phyloP scores from a whole-genome alignment of 768 basidiomycete genomes.

The Amanita subjunquillea region DNA sequence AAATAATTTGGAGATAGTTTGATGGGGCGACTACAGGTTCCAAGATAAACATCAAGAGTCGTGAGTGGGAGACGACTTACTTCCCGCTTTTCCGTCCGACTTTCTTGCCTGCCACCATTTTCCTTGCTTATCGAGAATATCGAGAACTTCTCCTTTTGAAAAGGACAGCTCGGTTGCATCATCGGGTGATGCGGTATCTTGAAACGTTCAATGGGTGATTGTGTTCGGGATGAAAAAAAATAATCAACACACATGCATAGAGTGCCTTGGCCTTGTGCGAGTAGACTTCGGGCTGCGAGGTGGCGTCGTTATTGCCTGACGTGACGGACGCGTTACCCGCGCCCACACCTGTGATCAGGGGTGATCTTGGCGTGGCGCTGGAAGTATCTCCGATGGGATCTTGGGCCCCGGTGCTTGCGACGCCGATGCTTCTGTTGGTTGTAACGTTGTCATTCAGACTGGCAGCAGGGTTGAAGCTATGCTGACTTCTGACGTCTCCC shows the following conservation, averaged over 20 bases:
- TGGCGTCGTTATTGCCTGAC: conserved; percentile 16
- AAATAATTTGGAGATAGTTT: conserved; percentile 77
- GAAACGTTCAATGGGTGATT: conserved; percentile 13
- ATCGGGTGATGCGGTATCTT: conserved; percentile 88
- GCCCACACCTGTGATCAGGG: conserved; percentile 59
- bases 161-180: conserved; percentile 97
- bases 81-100: conserved; percentile 65
- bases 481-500: conserved; percentile 37
- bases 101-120: conserved; percentile 92
- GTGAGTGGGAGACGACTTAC: conserved; percentile 35
- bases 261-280: conserved; percentile 79
- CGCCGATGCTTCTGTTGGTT: conserved; percentile 25
- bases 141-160: conserved; percentile 82
- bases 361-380: conserved; percentile 49
- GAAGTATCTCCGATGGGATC: conserved; percentile 29
- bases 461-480: conserved; percentile 38
- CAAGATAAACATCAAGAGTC: neutral
- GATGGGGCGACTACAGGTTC: conserved; percentile 61
- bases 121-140: conserved; percentile 86
- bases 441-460: conserved; percentile 29
- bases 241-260: conserved; percentile 64
- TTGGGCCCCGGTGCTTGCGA: conserved; percentile 43
- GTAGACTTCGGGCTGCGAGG: conserved; percentile 31
- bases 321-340: conserved; percentile 32
- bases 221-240: conserved; percentile 7